Evolutionary conservation across 805 yeast genomes (phyloP).

Genomic region (Clavispora carvajalis): DNA sequence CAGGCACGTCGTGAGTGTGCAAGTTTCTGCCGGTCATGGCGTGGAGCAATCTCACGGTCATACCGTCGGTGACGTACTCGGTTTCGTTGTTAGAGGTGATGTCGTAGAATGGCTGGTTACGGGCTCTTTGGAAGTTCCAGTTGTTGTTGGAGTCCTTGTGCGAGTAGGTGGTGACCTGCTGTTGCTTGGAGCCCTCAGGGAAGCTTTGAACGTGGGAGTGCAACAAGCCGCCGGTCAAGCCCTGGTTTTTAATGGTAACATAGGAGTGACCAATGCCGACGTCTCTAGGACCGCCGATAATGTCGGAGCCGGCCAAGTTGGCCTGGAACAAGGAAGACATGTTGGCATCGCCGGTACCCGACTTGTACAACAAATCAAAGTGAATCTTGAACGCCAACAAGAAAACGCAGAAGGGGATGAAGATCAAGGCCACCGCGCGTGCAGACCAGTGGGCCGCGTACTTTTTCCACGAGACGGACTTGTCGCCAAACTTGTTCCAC

Average conservation of each 20-base stretch:
- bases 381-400: slow-evolving; percentile 67
- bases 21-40: slow-evolving; percentile 58
- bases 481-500: slow-evolving; percentile 79
- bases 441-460: slow-evolving; percentile 64
- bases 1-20: slow-evolving; percentile 64
- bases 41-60: slow-evolving; percentile 58
- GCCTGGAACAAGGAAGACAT: slow-evolving; percentile 84
- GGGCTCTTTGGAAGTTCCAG: slow-evolving; percentile 46
- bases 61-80: slow-evolving; percentile 51
- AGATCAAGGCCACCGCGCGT: slow-evolving; percentile 56
- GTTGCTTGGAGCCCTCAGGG: slow-evolving; percentile 46
- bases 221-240: slow-evolving; percentile 41
- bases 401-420: slow-evolving; percentile 60
- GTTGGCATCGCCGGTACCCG: slow-evolving; percentile 78
- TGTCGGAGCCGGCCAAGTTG: slow-evolving; percentile 59
- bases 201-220: slow-evolving; percentile 43
- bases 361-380: slow-evolving; percentile 63
- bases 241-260: slow-evolving; percentile 38
- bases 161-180: slow-evolving; percentile 42
- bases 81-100: slow-evolving; percentile 23
- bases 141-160: slow-evolving; percentile 43
- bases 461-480: slow-evolving; percentile 41
- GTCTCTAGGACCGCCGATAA: slow-evolving; percentile 66
- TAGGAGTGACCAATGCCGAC: slow-evolving; percentile 48
- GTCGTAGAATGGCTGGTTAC: slow-evolving; percentile 30